A percentile compares a stretch with the other conserved stretches of the same genome.
Conservation (phyloP, 805 yeast species). For the Hanseniaspora valbyensis region DNA sequence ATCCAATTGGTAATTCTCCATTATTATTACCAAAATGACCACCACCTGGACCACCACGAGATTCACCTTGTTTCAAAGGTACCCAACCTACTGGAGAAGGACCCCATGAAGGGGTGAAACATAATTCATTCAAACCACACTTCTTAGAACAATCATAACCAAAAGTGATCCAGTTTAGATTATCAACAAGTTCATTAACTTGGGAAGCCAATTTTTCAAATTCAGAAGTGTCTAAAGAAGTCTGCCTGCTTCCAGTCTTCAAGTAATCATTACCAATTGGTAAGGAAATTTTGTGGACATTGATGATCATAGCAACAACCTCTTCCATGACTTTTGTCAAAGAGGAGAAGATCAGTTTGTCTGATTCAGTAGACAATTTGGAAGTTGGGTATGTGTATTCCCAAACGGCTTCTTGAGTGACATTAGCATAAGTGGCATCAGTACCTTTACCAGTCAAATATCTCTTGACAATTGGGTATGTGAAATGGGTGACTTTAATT, state of each 20-base stretch:
- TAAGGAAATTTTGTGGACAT: slow-evolving; percentile 26
- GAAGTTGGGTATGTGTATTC: slow-evolving; percentile 40
- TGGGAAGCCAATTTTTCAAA: slow-evolving; percentile 17
- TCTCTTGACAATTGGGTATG: slow-evolving; percentile 38
- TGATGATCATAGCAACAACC: slow-evolving; percentile 32
- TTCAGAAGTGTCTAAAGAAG: slow-evolving; percentile 11
- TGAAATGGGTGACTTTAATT: slow-evolving; percentile 32
- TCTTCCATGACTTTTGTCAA: slow-evolving; percentile 32
- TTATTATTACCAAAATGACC: too few relatives aligned
- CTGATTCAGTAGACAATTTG: slow-evolving; percentile 32
- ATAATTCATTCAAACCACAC: slow-evolving; percentile 40
- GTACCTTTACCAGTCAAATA: slow-evolving; percentile 27
- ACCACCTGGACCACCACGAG: background rate
- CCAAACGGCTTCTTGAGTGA: slow-evolving; percentile 30
- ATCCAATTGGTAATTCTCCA: slow-evolving; percentile 2
- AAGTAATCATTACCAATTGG: slow-evolving; percentile 26
- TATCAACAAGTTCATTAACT: slow-evolving; percentile 22
- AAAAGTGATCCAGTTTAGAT: slow-evolving; percentile 34
- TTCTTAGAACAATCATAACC: slow-evolving; percentile 33
- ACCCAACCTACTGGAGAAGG: slow-evolving; percentile 44
- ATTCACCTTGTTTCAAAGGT: slow-evolving; percentile 5
- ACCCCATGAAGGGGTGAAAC: slow-evolving; percentile 53
- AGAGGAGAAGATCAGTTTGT: slow-evolving; percentile 41
- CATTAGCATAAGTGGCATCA: slow-evolving; percentile 23
- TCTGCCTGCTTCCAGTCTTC: slow-evolving; percentile 18